Evolutionary conservation across 768 basidiomycete genomes (phyloP), one percentile per base, ranked within the genome.

Genomic region (Dictyophora rubrovolvata): DNA sequence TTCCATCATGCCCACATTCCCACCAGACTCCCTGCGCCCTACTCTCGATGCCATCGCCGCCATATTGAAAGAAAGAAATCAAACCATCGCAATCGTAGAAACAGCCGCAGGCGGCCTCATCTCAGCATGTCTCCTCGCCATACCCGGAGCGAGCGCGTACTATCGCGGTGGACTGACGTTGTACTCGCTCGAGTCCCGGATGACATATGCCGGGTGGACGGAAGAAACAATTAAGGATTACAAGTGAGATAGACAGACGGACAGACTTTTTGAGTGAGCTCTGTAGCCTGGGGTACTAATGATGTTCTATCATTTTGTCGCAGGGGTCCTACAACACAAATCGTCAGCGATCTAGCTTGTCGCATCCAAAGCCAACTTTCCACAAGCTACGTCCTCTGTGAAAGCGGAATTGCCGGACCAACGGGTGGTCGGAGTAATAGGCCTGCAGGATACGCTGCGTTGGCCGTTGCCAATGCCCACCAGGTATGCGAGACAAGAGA

Each of bases 41-140:
- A 36, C 65, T 12, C 37, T 62, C 17, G 23, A 36, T 8, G 62
- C 61, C 21, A 63, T 65, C 49, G 65, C 65, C 1, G 51, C 20
- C 9, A 48, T 64, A 48, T 53, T 66, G n/a, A 64, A 18, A 28
- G 56, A 54, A 14, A 55, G 49, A 16, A 56, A 61, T 9, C 55
- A 61, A 20, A 65, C 65, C 1, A 58, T 66, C 7, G 59, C 63
- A 12, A 62, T 66, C 17, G 63, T 63, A 53, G 65, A 66, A 59
- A 66, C 65, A 21, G 57, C 63, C 11, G 46, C 65, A 23, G 65
- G 65, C 22, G 65, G 65, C 21, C 63, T 66, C 17, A 57, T 66
- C 48, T 66, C 65, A 33, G 65, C 63, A 23, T 23, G 63, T 12
- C 55, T 66, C 0, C 56, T 66, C 8, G 63, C 65, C 1, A 56